These are phyloP conservation scores for Mycena rebaudengoi DNA, from an alignment of 768 basidiomycete genomes.

Conservation along the genomic window DNA sequence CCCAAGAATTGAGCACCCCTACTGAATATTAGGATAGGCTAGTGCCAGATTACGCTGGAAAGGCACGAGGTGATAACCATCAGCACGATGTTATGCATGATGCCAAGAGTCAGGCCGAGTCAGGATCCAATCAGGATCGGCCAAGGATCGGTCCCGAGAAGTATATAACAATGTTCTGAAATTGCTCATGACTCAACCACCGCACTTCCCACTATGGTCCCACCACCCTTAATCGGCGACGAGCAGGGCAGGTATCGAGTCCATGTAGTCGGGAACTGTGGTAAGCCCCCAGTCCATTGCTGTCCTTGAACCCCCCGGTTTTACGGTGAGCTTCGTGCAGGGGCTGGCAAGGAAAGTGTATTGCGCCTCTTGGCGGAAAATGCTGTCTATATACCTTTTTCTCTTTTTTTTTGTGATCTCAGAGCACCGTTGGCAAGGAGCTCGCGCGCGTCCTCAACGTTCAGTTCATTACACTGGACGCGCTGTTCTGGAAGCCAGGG, in stretches of 20 bases:
- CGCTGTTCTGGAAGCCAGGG: slow-evolving; percentile 44
- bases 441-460: slow-evolving; percentile 46
- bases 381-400: neutral
- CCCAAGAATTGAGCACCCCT: no score
- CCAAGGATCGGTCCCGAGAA: neutral
- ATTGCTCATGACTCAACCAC: neutral
- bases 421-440: slow-evolving; percentile 49
- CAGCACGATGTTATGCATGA: no score
- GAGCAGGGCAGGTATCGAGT: slow-evolving; percentile 4
- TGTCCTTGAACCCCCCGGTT: neutral
- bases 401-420: neutral
- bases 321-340: neutral
- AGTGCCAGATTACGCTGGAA: no score
- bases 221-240: slow-evolving; percentile 13
- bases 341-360: slow-evolving; percentile 14
- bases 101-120: no score
- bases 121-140: no score
- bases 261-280: slow-evolving; percentile 16
- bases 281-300: neutral
- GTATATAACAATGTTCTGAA: no score
- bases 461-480: slow-evolving; percentile 47
- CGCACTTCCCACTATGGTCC: neutral
- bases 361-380: neutral
- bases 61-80: no score
- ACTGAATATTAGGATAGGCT: no score